These are phyloP conservation scores for Tieghemiomyces parasiticus DNA, from an alignment of 192 early-diverging fungal species.

Conservation along the genomic window DNA sequence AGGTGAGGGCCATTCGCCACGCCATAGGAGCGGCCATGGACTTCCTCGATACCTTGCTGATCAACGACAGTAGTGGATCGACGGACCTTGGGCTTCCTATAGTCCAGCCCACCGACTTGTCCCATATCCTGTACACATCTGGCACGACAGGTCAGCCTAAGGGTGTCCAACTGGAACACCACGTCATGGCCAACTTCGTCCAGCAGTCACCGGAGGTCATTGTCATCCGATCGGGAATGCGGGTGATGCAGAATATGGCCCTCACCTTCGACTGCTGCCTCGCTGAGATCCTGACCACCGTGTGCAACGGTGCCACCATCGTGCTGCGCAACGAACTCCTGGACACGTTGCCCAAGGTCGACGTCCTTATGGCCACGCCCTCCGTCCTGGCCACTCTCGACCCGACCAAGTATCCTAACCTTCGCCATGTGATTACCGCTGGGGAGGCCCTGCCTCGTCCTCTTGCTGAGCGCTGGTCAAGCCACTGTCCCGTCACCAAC, in stretches of 20 bases:
- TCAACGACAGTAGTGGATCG: background rate
- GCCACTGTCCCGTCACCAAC: background rate
- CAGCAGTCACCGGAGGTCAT: background rate
- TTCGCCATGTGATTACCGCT: background rate
- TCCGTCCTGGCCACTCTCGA: background rate
- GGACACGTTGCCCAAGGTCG: background rate
- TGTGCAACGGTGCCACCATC: background rate
- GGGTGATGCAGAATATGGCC: background rate
- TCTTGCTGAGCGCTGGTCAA: background rate
- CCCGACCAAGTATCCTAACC: background rate
- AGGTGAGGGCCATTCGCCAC: background rate
- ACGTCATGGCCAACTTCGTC: background rate
- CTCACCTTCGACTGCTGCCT: background rate
- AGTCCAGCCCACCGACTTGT: background rate
- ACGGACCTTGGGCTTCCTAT: background rate
- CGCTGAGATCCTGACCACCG: background rate
- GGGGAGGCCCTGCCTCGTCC: background rate
- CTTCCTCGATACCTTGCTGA: background rate
- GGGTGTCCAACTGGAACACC: conserved; percentile 1
- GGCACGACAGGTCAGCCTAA: background rate
- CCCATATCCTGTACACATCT: background rate
- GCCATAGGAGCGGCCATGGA: background rate
- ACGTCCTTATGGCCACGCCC: background rate
- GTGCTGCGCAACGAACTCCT: background rate
- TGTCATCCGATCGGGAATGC: background rate